Evolutionary conservation across 805 yeast species (phyloP), one percentile per base, ranked within the genome.

Genomic region (Metschnikowia orientalis): DNA sequence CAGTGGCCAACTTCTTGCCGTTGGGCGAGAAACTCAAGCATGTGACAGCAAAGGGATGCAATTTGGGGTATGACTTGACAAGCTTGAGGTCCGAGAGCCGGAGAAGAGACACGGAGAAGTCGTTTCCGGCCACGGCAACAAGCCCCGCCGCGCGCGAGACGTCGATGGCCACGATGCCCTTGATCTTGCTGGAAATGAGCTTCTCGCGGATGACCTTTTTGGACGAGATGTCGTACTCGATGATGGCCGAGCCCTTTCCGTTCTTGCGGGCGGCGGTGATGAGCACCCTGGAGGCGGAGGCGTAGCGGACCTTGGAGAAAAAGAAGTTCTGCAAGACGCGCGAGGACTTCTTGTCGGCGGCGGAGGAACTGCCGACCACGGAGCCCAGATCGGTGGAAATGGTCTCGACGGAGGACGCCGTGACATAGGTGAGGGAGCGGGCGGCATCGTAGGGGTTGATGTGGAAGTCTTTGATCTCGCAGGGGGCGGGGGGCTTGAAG

Each of bases 31-130:
- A 79, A 2, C 75, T 63, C 7, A 85, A 75, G 26, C 73, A 70
- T 0, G 96, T 87, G 32, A 87, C 78, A 16, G 94, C 87, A 54
- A 84, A 84, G 6, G 71, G 63, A 54, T 88, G 96, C 34, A 83
- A 77, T 40, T 81, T 73, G 26, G 71, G 70, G 35, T 77, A 61
- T 5, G 67, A 59, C 37, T 71, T 75, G 16, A 76, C 47, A 8
- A 70, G 55, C 26, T 70, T 66, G 38, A 88, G 71, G 40, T 69
- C 75, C 2, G 67, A 60, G 10, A 72, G 53, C 24, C 71, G 69
- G 8, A 79, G 54, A n/a, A 88, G 45, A 1, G 75, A 59, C 8
- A 88, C 61, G 2, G 92, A 75, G 42, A 77, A 72, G 45, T 84
- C 92, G 35, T 79, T 75, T 0, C 80, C 78, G 0, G 82, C 78